Evolutionary conservation across 1,284 basidiomycete species (phyloP).

Genomic region (Moesziomyces antarcticus): DNA sequence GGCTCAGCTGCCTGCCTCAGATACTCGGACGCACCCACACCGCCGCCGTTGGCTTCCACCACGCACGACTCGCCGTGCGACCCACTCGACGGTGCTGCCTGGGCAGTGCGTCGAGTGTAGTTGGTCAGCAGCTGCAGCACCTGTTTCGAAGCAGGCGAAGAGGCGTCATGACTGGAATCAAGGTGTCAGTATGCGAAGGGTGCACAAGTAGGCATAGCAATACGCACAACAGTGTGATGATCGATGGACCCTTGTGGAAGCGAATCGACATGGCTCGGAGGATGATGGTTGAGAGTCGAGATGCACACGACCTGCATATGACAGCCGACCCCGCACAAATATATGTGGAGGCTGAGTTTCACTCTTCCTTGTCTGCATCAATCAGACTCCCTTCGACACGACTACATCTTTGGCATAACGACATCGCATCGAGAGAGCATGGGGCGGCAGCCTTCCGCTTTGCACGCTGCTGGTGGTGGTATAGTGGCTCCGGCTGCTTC

Average conservation of each 20-base stretch:
- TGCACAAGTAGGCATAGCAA: background rate
- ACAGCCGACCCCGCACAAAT: background rate
- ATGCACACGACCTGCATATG: background rate
- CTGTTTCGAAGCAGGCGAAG: slow-evolving; percentile 27
- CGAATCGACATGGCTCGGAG: slow-evolving; percentile 30
- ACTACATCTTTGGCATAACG: too few relatives aligned
- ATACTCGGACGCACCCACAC: slow-evolving; percentile 20
- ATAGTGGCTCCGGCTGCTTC: too few relatives aligned
- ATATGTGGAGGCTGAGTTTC: slow-evolving; percentile 22
- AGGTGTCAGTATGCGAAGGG: background rate
- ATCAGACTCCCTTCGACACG: too few relatives aligned
- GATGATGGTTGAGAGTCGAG: background rate
- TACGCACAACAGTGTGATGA: slow-evolving; percentile 45
- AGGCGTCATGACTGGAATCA: slow-evolving; percentile 16
- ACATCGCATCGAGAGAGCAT: background rate
- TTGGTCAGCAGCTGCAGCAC: slow-evolving; percentile 27
- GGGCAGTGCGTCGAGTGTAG: too few relatives aligned
- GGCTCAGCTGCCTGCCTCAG: slow-evolving; percentile 28
- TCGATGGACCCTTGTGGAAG: slow-evolving; percentile 37
- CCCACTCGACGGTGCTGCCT: background rate
- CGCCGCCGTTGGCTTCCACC: slow-evolving; percentile 24
- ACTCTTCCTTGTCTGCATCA: background rate
- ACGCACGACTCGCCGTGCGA: slow-evolving; percentile 30
- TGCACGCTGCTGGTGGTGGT: background rate
- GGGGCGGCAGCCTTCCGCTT: background rate